Conservation (phyloP, 257 asterid species). For the Nicotiana attenuata region DNA sequence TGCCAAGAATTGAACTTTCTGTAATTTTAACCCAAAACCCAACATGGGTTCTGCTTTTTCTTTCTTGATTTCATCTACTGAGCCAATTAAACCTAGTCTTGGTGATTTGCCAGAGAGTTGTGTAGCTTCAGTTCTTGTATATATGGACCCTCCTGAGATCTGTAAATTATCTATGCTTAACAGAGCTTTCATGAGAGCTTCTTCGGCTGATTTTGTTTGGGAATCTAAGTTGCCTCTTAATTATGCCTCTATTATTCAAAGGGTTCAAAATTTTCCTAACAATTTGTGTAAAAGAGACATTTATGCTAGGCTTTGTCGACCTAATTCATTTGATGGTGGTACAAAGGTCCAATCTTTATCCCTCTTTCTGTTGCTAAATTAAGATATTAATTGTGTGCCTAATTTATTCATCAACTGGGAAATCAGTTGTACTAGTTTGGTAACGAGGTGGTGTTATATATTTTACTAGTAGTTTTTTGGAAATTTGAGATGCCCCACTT, state of each 20-base stretch:
- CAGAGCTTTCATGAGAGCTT: constrained; percentile 70
- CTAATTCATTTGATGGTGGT: constrained; percentile 54
- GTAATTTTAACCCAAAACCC: not conserved
- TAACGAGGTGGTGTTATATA: not conserved
- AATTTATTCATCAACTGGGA: not conserved
- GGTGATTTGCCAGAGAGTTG: constrained; percentile 87
- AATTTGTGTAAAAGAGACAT: constrained; percentile 51
- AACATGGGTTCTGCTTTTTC: constrained; percentile 59
- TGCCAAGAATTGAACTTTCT: not conserved
- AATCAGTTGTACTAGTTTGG: too few relatives aligned
- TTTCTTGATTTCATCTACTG: constrained; percentile 9
- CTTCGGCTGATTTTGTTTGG: constrained; percentile 87
- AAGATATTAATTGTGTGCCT: not conserved
- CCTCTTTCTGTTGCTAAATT: not conserved
- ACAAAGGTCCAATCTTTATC: constrained; percentile 36
- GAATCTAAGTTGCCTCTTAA: constrained; percentile 65
- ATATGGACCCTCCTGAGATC: constrained; percentile 81
- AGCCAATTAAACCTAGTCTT: constrained; percentile 29
- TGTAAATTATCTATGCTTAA: constrained; percentile 62
- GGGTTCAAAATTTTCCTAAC: constrained; percentile 24
- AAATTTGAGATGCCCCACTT: too few relatives aligned
- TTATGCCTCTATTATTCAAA: constrained; percentile 50
- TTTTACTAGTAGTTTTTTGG: too few relatives aligned
- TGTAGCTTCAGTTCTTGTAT: constrained; percentile 58
- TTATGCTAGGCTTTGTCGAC: constrained; percentile 46